These are phyloP conservation scores for Termitomyces sp. DNA, from an alignment of 768 basidiomycete genomes.

Conservation along the genomic window DNA sequence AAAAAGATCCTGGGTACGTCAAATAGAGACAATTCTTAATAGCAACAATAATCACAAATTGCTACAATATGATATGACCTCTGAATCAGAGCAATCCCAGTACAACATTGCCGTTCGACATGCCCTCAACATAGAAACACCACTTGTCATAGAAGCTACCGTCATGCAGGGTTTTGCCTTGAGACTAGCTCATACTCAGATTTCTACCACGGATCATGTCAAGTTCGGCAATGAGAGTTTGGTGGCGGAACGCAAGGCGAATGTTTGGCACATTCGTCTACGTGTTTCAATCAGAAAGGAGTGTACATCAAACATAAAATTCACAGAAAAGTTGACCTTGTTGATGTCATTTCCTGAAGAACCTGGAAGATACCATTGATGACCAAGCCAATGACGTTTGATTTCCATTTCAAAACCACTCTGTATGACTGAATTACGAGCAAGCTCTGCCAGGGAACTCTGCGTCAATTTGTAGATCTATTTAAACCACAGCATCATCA, in stretches of 20 bases:
- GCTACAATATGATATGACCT: too few relatives aligned
- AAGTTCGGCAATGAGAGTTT: slow-evolving; percentile 84
- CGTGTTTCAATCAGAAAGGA: slow-evolving; percentile 1
- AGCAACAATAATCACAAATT: too few relatives aligned
- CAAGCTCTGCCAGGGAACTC: slow-evolving; percentile 90
- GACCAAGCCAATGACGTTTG: slow-evolving; percentile 93
- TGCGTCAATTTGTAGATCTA: slow-evolving; percentile 97
- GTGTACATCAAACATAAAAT: not conserved
- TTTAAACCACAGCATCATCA: not conserved
- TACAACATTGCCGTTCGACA: too few relatives aligned
- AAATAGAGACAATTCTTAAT: too few relatives aligned
- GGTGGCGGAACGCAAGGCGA: slow-evolving; percentile 85
- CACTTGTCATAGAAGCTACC: too few relatives aligned
- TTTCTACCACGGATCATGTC: slow-evolving; percentile 48
- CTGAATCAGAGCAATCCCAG: too few relatives aligned
- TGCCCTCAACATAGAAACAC: too few relatives aligned
- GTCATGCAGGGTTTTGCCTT: slow-evolving; percentile 8
- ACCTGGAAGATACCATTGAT: slow-evolving; percentile 90
- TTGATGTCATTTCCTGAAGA: slow-evolving; percentile 93
- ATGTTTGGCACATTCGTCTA: slow-evolving; percentile 97
- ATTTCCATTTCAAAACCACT: slow-evolving; percentile 99
- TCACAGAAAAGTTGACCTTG: slow-evolving; percentile 50
- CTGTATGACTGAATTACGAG: slow-evolving; percentile 95
- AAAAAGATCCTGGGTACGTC: too few relatives aligned
- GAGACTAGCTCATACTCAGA: not conserved